Percentiles rank a stretch among this genome's conserved stretches.
phyloP scores from a whole-genome alignment of 768 basidiomycete genomes.

The Asterophora parasitica region DNA sequence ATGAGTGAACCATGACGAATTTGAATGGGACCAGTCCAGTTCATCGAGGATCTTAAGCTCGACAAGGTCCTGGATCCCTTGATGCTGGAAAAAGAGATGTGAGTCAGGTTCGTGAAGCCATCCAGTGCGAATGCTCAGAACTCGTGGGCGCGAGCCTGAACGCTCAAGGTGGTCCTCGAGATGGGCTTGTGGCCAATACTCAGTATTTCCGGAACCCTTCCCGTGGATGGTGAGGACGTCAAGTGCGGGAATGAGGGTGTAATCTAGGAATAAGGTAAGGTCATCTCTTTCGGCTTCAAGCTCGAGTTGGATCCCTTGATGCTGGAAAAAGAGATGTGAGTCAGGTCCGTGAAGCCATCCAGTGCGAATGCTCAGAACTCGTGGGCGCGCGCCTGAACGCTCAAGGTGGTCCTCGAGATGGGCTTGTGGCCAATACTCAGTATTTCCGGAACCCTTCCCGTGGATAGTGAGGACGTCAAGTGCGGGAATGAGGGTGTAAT shows the following conservation, averaged over 20 bases:
- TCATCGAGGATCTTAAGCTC: slow-evolving; percentile 30
- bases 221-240: slow-evolving; percentile 23
- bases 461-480: slow-evolving; percentile 23
- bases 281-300: slow-evolving; percentile 26
- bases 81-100: slow-evolving; percentile 24
- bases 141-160: slow-evolving; percentile 24
- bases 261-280: slow-evolving; percentile 25
- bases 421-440: slow-evolving; percentile 28
- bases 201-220: slow-evolving; percentile 22
- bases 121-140: slow-evolving; percentile 29
- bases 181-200: slow-evolving; percentile 28
- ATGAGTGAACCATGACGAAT: slow-evolving; percentile 28
- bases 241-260: slow-evolving; percentile 24
- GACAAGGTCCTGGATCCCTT: slow-evolving; percentile 22
- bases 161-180: slow-evolving; percentile 27
- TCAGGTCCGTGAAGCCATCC: slow-evolving; percentile 26
- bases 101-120: slow-evolving; percentile 27
- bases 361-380: slow-evolving; percentile 27
- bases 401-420: slow-evolving; percentile 26
- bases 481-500: slow-evolving; percentile 23
- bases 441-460: slow-evolving; percentile 23
- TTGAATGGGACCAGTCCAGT: slow-evolving; percentile 25
- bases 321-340: slow-evolving; percentile 25
- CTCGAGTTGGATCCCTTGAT: slow-evolving; percentile 23
- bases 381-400: slow-evolving; percentile 25